Evolutionary conservation across 2,329 filamentous ascomycete species (phyloP).

Genomic region (Hawksworthiomyces lignivorus): DNA sequence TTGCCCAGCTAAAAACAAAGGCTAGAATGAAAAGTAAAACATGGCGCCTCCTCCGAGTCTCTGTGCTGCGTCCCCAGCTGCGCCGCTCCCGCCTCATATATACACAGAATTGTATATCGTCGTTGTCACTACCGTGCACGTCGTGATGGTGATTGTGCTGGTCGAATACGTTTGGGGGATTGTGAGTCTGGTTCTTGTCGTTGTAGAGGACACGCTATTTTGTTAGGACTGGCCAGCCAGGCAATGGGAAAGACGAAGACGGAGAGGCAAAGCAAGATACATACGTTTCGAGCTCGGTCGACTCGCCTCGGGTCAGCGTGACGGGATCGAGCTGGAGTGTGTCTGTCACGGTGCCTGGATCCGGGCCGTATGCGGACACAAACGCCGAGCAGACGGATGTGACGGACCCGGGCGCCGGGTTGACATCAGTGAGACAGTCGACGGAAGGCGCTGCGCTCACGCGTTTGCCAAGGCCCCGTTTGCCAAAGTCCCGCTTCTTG

Average conservation of each 20-base stretch:
- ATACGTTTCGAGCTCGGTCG: not conserved
- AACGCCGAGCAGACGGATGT: conserved; percentile 1
- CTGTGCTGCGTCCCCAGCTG: no score
- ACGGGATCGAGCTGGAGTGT: not conserved
- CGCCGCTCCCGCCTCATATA: no score
- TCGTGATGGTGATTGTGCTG: conserved; percentile 1
- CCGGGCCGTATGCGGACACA: not conserved
- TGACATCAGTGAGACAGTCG: not conserved
- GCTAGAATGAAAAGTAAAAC: no score
- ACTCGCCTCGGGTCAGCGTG: not conserved
- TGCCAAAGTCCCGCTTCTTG: no score
- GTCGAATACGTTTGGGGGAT: not conserved
- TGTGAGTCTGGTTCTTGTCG: not conserved
- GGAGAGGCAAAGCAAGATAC: no score
- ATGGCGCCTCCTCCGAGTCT: no score
- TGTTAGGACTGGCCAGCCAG: no score
- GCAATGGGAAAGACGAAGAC: no score
- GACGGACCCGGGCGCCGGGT: not conserved
- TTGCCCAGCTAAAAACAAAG: no score
- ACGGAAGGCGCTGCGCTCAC: no score
- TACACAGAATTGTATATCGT: no score
- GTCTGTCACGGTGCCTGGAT: not conserved
- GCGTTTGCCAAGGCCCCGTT: no score
- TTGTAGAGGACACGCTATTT: not conserved
- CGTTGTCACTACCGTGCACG: not conserved